Evolutionary conservation across 352 stramenopile genomes (phyloP), one percentile per base, ranked within the genome.

Genomic region (Pythium folliculosum): DNA sequence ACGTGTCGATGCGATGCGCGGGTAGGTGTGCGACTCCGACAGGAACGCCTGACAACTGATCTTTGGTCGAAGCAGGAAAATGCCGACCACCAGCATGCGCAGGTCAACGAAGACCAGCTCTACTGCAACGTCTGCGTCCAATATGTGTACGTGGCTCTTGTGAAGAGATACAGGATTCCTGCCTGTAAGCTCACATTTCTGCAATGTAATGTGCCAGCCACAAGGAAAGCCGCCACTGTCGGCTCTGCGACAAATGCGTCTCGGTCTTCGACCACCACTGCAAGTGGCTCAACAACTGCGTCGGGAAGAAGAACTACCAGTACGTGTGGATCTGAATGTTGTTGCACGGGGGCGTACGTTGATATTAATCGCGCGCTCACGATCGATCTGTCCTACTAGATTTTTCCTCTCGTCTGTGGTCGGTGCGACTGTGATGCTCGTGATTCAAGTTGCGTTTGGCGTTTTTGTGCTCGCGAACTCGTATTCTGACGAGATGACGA

Each of bases 211-310:
- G 25, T 13, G 90, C 77, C 12, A 94, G 86, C 19, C 87, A 94
- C 71, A 91, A 94, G 60, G 75, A 93, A 59, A 94, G 83, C 58
- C 81, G 86, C 63, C 96, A 99, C 67, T 99, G 96, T 73, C 95
- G 96, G 21, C 91, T 98, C 50, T 99, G 96, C 64, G 92, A 98
- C 65, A 99, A 99, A 67, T 98, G 96, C 71, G 94, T 99, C 19
- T 82, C 87, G 48, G 81, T 93, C 35, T 99, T 99, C 75, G 96
- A 99, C 74, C 96, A 99, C 80, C 96, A 99, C 80, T 99, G 96
- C 82, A 98, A 97, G 67, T 98, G 92, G 95, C 88, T 98, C 27
- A 98, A 98, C 75, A 99, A 97, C 59, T 98, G 96, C 71, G 86
- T 98, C 13, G 95, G 95, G 51, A 81, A 80, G 60, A 92, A 95